Base-by-base conservation (phyloP, 257 asterid species). In the Solanum verrucosum region DNA sequence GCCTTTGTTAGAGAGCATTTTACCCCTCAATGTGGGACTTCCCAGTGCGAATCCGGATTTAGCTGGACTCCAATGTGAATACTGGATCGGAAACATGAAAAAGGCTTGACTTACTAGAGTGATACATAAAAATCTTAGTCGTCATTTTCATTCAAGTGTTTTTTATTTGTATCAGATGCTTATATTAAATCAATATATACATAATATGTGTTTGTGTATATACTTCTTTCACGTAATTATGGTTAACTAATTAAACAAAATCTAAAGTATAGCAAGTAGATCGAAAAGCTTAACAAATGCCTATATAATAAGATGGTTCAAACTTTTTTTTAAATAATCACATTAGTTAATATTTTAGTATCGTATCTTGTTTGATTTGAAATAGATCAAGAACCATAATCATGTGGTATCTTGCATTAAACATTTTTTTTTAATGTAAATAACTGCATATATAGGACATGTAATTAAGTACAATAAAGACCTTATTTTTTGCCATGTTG, bases 1-100 rank as follows among this genome's bases (percentile, higher is more conserved):
- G 33, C 33, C 33, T 31, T 31, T 33, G 35, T 38, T 38, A 38
- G 1, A 0, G 42, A 38, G 42, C 3, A 38, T 37, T 37, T 7
- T 2, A 37, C 40, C 9, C 40, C 9, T 1, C 1, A 46, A 14
- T 5, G 0, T 13, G 3, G 7, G 1, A 46, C 20, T 14, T 44
- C 0, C 2, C 52, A 0, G 1, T 0, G 1, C 4, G 0, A 5
- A 14, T 1, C 1, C 0, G 6, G 20, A 46, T 46, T 46, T 46
- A 0, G 59, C 4, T 0, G 59, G 1, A 46, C 20, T 46, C 59
- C 0, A 46, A 14, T 46, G 1, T 46, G 7, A 0, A 46, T 13
- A 44, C 3, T 0, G 11, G 2, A 38, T 38, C 0, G 12, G 0
- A 40, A 40, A 38, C 33, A 31, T 31, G 33, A 44, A 13, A 68